These are phyloP conservation scores for Leishmania lainsoni DNA, from an alignment of 208 protist genomes.

Conservation along the genomic window DNA sequence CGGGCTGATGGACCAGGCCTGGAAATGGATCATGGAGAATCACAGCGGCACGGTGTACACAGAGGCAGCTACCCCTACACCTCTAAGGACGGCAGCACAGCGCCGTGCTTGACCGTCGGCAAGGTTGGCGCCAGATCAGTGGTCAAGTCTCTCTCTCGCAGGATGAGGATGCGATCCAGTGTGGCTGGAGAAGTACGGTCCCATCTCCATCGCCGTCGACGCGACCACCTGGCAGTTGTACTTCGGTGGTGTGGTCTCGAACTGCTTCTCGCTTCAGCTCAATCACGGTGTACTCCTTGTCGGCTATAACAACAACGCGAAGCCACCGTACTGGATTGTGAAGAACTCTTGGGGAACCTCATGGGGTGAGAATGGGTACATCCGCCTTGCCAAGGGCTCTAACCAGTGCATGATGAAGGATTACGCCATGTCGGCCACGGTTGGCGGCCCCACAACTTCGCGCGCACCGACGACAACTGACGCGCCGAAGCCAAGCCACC, in stretches of 20 bases:
- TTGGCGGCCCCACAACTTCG: constrained; percentile 29
- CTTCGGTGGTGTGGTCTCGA: constrained; percentile 75
- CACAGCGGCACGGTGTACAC: constrained; percentile 67
- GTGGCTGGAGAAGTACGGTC: constrained; percentile 76
- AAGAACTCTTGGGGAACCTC: constrained; percentile 90
- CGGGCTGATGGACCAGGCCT: constrained; percentile 90
- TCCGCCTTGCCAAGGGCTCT: constrained; percentile 80
- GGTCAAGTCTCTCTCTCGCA: constrained; percentile 65
- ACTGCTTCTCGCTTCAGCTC: constrained; percentile 63
- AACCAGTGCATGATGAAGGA: constrained; percentile 85
- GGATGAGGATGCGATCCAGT: constrained; percentile 79
- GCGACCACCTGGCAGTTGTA: constrained; percentile 82
- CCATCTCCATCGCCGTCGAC: constrained; percentile 93
- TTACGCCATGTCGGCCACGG: constrained; percentile 52
- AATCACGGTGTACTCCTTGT: constrained; percentile 93
- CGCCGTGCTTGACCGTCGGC: constrained; percentile 39
- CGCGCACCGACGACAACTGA: constrained; percentile 19
- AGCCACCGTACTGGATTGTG: constrained; percentile 87
- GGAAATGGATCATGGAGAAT: constrained; percentile 78
- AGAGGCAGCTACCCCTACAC: constrained; percentile 91
- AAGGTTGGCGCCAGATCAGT: constrained; percentile 75
- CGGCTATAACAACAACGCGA: constrained; percentile 69
- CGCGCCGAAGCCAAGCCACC: constrained; percentile 7
- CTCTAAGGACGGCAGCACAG: constrained; percentile 44
- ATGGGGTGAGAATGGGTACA: constrained; percentile 93